Percentiles rank a stretch among this genome's conserved stretches.
Evolutionary conservation across 2,329 filamentous ascomycete species (phyloP).

Genomic region (Pseudopithomyces chartarum): DNA sequence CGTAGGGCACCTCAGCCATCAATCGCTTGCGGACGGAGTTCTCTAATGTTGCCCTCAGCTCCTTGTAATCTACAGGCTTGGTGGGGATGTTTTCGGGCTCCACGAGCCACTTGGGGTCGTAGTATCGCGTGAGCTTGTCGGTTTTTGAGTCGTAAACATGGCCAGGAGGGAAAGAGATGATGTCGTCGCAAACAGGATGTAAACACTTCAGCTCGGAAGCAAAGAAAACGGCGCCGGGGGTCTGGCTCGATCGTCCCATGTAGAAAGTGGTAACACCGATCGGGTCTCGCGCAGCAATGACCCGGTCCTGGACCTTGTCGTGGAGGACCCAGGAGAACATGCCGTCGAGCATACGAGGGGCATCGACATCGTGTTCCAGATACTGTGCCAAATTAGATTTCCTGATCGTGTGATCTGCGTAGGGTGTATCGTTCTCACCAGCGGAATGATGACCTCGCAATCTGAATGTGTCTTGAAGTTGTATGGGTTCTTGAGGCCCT

Average conservation of each 20-base stretch:
- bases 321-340: constrained; percentile 99
- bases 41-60: constrained; percentile 81
- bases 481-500: constrained; percentile 80
- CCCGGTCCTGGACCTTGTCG: constrained; percentile 91
- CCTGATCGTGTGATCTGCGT: background rate
- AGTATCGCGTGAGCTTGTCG: constrained; percentile 83
- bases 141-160: constrained; percentile 97
- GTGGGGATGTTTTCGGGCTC: constrained; percentile 79
- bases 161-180: constrained; percentile 90
- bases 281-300: constrained; percentile 91
- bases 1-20: constrained; percentile 98
- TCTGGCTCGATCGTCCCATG: constrained; percentile 83
- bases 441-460: constrained; percentile 97
- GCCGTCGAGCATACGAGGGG: constrained; percentile 91
- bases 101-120: constrained; percentile 85
- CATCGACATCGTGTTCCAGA: constrained; percentile 87
- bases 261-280: constrained; percentile 98
- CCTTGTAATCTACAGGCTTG: constrained; percentile 80
- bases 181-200: constrained; percentile 91
- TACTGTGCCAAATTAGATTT: constrained; percentile 64
- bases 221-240: constrained; percentile 88
- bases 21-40: constrained; percentile 92
- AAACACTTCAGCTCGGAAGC: constrained; percentile 96
- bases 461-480: constrained; percentile 99
- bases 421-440: constrained; percentile 63